phyloP scores from a whole-genome alignment of 257 asterid species.

The Knoxia roxburghii region DNA sequence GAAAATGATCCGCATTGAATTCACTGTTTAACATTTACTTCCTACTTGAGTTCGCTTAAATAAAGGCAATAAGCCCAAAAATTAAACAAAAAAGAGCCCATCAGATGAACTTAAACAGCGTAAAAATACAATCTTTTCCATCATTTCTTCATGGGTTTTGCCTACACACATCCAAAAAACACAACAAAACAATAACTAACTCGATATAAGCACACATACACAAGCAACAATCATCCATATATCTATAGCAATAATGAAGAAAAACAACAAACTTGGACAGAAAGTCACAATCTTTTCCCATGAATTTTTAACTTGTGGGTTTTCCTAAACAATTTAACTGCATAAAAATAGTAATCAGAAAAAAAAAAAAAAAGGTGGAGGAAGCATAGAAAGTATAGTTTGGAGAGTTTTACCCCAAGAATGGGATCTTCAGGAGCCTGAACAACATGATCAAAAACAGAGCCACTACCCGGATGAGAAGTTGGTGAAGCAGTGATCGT shows the following conservation, averaged over 20 bases:
- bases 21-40: not conserved
- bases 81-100: not conserved
- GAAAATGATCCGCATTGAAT: not conserved
- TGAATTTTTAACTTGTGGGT: not conserved
- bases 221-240: not conserved
- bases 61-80: too few relatives aligned
- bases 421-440: slow-evolving; percentile 95
- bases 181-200: not conserved
- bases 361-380: not conserved
- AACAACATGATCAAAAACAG: slow-evolving; percentile 67
- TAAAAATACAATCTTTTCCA: not conserved
- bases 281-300: slow-evolving; percentile 3
- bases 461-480: slow-evolving; percentile 31
- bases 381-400: not conserved
- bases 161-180: not conserved
- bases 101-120: not conserved
- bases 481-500: slow-evolving; percentile 57
- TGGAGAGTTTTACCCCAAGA: slow-evolving; percentile 55
- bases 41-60: not conserved
- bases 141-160: not conserved
- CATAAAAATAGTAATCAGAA: not conserved
- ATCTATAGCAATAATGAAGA: not conserved
- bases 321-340: not conserved
- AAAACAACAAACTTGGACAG: not conserved
- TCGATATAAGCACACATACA: not conserved